Base-by-base conservation (phyloP, 495 filamentous ascomycete species). In the Penicillium lagena region DNA sequence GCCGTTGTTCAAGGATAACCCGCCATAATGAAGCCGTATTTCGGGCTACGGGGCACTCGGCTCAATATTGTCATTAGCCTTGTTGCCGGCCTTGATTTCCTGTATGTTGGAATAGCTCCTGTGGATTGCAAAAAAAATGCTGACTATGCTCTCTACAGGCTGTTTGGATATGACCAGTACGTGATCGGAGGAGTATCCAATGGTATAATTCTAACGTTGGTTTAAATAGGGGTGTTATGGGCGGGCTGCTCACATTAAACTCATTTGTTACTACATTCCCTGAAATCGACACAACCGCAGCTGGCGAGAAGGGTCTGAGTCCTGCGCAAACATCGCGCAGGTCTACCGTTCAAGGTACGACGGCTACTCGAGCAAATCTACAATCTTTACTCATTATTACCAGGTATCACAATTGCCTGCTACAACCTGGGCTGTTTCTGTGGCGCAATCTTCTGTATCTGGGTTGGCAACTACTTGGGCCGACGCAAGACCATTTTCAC, bases 401-500 rank as follows among this genome's bases (percentile, higher is more conserved):
- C 42, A 73, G 73, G 72, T 43, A 75, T 86, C 37, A 69, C 79
- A 0, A 73, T 81, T 31, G 78, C 80, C 12, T 73, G 73, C 13
- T 87, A 86, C 66, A 84, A 86, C 53, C 45, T 87, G 15, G 84
- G 85, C 9, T 87, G 83, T 62, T 87, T 89, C 64, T 61, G 78
- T 50, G 83, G 85, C 14, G 81, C 85, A 12, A 62, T 87, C 36
- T 57, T 78, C 37, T 79, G 76, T 32, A 83, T 90, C 48, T 84
- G 79, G 63, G 68, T 88, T 47, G 82, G 85, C 40, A 81, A 90
- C 50, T 66, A 71, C 2, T 79, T 89, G 12, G 86, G 86, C 13
- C 78, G 86, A 10, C 79, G 78, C 52, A 75, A 73, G 51, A 85
- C 82, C 30, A 86, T 89, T 56, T 81, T 89, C 44, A 45, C 80